These are phyloP conservation scores for Candida insectorum DNA, from an alignment of 805 yeast genomes.

Conservation along the genomic window DNA sequence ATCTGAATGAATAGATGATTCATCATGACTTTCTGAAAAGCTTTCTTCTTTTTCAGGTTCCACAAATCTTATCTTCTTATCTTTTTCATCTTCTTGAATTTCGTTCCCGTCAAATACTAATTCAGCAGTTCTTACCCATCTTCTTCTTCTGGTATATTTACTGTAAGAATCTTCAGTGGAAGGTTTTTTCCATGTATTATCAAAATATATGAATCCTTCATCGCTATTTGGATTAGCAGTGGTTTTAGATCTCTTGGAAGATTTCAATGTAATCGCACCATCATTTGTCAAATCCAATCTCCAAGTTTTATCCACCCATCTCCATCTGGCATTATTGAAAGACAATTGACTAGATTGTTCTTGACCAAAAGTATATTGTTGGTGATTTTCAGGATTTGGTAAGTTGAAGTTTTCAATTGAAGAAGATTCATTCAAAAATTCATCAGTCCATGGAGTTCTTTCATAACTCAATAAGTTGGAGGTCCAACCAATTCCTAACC, in stretches of 20 bases:
- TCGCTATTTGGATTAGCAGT: slow-evolving; percentile 71
- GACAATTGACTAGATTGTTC: slow-evolving; percentile 21
- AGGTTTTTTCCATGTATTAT: slow-evolving; percentile 93
- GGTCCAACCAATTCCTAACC: slow-evolving; percentile 99
- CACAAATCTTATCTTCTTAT: slow-evolving; percentile 36
- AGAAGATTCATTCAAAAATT: slow-evolving; percentile 81
- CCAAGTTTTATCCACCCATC: slow-evolving; percentile 95
- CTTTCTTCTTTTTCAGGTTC: slow-evolving; percentile 28
- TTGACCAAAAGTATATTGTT: slow-evolving; percentile 19
- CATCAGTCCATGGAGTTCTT: slow-evolving; percentile 97
- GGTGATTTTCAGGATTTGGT: slow-evolving; percentile 60
- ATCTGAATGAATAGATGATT: too few relatives aligned
- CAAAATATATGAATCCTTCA: slow-evolving; percentile 86
- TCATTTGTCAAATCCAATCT: slow-evolving; percentile 84
- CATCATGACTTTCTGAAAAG: slow-evolving; percentile 32
- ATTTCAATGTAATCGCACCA: slow-evolving; percentile 72
- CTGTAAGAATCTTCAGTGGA: slow-evolving; percentile 83
- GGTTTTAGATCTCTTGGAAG: slow-evolving; percentile 51
- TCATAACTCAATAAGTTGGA: slow-evolving; percentile 86
- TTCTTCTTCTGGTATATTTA: slow-evolving; percentile 87
- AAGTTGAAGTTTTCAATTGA: slow-evolving; percentile 74
- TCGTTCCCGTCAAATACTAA: slow-evolving; percentile 40
- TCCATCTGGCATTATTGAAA: slow-evolving; percentile 61
- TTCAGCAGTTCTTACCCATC: slow-evolving; percentile 96
- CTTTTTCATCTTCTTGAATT: slow-evolving; percentile 1